Conservation (phyloP, 2,329 filamentous ascomycete species). For the Corinectria fuckeliana region DNA sequence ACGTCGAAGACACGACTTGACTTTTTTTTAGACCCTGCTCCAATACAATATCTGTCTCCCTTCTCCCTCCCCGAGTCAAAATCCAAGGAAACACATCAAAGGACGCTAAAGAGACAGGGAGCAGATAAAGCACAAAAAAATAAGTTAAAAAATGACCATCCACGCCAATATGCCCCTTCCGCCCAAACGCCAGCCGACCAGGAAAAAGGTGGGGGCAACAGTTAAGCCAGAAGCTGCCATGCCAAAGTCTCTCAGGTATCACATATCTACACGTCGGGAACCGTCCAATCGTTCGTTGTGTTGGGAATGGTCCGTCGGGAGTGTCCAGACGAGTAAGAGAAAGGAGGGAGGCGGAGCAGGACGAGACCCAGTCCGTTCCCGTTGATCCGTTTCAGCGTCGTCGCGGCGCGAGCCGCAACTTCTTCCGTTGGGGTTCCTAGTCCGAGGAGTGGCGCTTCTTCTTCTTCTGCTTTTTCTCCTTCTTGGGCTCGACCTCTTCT, state of each 20-base stretch:
- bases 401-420: conserved; percentile 22
- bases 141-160: conserved; percentile 36
- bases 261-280: conserved; percentile 41
- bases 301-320: conserved; percentile 33
- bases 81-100: conserved; percentile 1
- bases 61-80: neutral
- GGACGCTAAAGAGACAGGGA: conserved; percentile 1
- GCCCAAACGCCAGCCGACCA: conserved; percentile 45
- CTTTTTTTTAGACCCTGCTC: conserved; percentile 20
- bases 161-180: conserved; percentile 44
- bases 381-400: conserved; percentile 30
- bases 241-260: conserved; percentile 45
- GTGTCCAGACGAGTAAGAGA: conserved; percentile 39
- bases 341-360: conserved; percentile 29
- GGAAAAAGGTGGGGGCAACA: conserved; percentile 37
- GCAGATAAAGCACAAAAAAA: conserved; percentile 30
- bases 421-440: conserved; percentile 34
- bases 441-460: conserved; percentile 51
- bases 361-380: conserved; percentile 16
- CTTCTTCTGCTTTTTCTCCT: conserved; percentile 63
- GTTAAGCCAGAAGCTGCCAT: conserved; percentile 37
- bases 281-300: conserved; percentile 33
- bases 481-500: conserved; percentile 68
- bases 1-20: conserved; percentile 17
- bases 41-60: conserved; percentile 5